Conservation (phyloP, 495 filamentous ascomycete species). For the Penicillium turbatum region DNA sequence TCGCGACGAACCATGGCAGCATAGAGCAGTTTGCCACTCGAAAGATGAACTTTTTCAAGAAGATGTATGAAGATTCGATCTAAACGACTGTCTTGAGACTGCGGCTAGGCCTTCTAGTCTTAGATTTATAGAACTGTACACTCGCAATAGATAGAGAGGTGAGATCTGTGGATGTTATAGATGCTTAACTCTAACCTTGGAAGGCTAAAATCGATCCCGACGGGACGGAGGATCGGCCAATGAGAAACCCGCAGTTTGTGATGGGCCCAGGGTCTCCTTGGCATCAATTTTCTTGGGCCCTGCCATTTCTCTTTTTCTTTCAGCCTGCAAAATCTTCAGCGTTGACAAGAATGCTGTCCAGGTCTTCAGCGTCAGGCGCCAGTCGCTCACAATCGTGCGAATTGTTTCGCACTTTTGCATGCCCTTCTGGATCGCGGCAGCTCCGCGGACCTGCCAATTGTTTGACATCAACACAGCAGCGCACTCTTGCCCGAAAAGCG, state of each 20-base stretch:
- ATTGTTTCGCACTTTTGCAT: conserved; percentile 22
- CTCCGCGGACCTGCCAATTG: conserved; percentile 27
- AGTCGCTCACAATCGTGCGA: conserved; percentile 27
- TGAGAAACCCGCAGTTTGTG: conserved; percentile 27
- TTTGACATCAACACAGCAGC: conserved; percentile 16
- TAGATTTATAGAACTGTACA: not conserved
- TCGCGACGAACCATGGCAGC: not conserved
- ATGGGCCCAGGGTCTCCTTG: conserved; percentile 25
- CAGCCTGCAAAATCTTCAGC: not conserved
- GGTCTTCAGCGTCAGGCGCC: conserved; percentile 29
- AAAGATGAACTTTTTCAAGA: no score
- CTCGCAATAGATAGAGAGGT: not conserved
- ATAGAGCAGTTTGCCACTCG: not conserved
- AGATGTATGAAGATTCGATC: not conserved
- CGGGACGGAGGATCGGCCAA: conserved; percentile 24
- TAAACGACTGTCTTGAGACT: not conserved
- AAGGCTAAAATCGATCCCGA: not conserved
- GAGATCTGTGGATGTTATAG: not conserved
- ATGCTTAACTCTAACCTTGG: not conserved
- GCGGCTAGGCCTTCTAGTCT: not conserved
- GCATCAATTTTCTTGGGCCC: conserved; percentile 32
- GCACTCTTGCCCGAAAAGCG: conserved; percentile 11
- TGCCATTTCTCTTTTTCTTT: conserved; percentile 18
- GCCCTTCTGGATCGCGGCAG: conserved; percentile 25
- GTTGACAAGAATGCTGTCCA: conserved; percentile 31